phyloP scores from a whole-genome alignment of 2,329 filamentous ascomycete genomes.

The Beauveria caledonica region DNA sequence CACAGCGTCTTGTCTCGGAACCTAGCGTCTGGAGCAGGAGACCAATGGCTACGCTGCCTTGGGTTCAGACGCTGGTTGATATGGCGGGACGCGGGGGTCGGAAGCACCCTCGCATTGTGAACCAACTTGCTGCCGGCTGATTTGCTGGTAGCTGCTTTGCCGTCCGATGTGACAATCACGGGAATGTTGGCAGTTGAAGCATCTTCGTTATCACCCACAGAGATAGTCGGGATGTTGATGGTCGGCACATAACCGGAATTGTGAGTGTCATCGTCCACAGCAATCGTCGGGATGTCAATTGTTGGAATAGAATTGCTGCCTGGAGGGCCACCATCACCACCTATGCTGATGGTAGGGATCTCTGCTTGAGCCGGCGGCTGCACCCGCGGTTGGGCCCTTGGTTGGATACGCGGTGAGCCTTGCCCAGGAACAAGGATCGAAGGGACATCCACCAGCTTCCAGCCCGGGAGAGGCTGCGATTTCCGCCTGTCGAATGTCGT shows the following conservation, averaged over 20 bases:
- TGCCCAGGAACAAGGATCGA: conserved; percentile 46
- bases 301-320: conserved; percentile 22
- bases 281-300: conserved; percentile 43
- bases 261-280: conserved; percentile 25
- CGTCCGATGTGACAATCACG: conserved; percentile 39
- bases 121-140: conserved; percentile 31
- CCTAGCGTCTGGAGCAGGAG: conserved; percentile 39
- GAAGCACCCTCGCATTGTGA: conserved; percentile 35
- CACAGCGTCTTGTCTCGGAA: conserved; percentile 62
- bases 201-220: conserved; percentile 24
- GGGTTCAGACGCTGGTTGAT: conserved; percentile 28
- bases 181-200: conserved; percentile 28
- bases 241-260: conserved; percentile 32
- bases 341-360: conserved; percentile 31
- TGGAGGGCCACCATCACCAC: conserved; percentile 18
- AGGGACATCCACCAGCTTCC: conserved; percentile 38
- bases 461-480: conserved; percentile 22
- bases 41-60: conserved; percentile 48
- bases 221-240: conserved; percentile 37
- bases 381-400: not conserved
- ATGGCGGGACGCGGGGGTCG: conserved; percentile 33
- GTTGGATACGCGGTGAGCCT: conserved; percentile 27
- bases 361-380: conserved; percentile 19
- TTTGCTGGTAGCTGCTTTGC: conserved; percentile 19
- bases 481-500: conserved; percentile 21